Percentiles rank a stretch among this genome's conserved stretches.
These are phyloP conservation scores for Chlamydomonas incerta DNA, from an alignment of 139 green algal species.

Conservation along the genomic window DNA sequence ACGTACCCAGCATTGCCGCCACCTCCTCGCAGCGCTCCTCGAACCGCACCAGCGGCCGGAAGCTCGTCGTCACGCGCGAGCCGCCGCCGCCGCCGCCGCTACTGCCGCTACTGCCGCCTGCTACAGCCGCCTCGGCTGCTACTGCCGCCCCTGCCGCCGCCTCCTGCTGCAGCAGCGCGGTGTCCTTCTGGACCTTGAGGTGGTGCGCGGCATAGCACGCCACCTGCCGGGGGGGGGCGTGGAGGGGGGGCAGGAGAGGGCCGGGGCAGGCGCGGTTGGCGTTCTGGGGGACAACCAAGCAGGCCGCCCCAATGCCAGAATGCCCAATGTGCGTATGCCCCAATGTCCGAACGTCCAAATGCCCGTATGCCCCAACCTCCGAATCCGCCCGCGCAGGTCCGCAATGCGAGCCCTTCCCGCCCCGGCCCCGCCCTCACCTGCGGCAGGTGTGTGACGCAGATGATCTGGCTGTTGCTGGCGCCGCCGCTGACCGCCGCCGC, in stretches of 20 bases:
- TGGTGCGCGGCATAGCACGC: slow-evolving; percentile 79
- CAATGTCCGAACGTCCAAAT: too few relatives aligned
- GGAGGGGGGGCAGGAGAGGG: neutral
- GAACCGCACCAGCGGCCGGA: slow-evolving; percentile 51
- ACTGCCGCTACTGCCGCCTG: neutral
- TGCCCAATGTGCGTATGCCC: too few relatives aligned
- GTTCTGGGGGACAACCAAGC: too few relatives aligned
- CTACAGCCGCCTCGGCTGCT: neutral
- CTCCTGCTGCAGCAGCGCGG: neutral
- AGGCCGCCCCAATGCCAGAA: too few relatives aligned
- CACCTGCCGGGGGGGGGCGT: slow-evolving; percentile 61
- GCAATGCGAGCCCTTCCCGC: too few relatives aligned
- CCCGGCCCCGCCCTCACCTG: too few relatives aligned
- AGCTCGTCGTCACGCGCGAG: slow-evolving; percentile 60
- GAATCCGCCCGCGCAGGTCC: too few relatives aligned
- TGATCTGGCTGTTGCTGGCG: slow-evolving; percentile 66
- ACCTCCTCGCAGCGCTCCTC: slow-evolving; percentile 70
- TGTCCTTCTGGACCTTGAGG: slow-evolving; percentile 73
- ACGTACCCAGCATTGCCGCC: slow-evolving; percentile 78
- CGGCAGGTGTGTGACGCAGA: slow-evolving; percentile 86
- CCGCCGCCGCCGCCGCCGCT: neutral
- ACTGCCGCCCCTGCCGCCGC: neutral
- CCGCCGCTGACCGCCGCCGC: too few relatives aligned
- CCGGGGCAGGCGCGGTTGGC: too few relatives aligned
- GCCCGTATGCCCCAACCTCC: too few relatives aligned